Evolutionary conservation across 345 rosid genomes (phyloP), one percentile per base, ranked within the genome.

Genomic region (Tarenaya hassleriana): DNA sequence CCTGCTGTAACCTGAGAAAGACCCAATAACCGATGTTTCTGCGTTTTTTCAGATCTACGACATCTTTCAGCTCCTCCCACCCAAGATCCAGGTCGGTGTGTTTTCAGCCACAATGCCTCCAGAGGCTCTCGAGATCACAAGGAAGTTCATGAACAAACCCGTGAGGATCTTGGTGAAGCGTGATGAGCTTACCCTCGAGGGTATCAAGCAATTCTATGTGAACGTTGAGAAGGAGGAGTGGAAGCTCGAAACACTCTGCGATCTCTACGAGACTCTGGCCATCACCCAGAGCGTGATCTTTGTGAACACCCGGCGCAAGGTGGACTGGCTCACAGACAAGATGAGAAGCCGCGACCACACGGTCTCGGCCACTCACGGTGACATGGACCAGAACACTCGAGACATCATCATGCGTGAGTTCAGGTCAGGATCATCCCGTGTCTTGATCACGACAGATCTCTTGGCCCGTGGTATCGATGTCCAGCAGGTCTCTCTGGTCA

Each of bases 21-120:
- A 14, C 32, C 10, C 12, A 9, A 35, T 41, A 4, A 15, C 16
- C 7, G 16, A 16, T 19, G 13, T 50, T 56, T 34, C 43, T 46
- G 27, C n/a, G 5, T 32, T 14, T 16, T 58, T 41, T 17, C 74
- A 83, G 88, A 81, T 84, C 69, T 84, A 81, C 50, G 86, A 84
- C 64, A 78, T 81, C n/a, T 84, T 81, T 75, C 94, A 81, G 71
- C 78, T 76, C 58, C 75, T 84, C 24, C 94, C 88, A 17, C 52
- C 78, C 6, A 79, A 78, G 75, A 64, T 78, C 67, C 94, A 81
- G 56, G 83, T 84, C 12, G 86, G 88, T 24, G 88, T 81, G 1
- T 81, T 84, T 78, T 84, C 94, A 32, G 89, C 89, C 4, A 79
- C 86, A 4, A 79, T 84, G 89, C 94, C 89, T 3, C 84, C 86